phyloP scores from a whole-genome alignment of 202 grass and related monocot species.

The Schoenoplectus triqueter region DNA sequence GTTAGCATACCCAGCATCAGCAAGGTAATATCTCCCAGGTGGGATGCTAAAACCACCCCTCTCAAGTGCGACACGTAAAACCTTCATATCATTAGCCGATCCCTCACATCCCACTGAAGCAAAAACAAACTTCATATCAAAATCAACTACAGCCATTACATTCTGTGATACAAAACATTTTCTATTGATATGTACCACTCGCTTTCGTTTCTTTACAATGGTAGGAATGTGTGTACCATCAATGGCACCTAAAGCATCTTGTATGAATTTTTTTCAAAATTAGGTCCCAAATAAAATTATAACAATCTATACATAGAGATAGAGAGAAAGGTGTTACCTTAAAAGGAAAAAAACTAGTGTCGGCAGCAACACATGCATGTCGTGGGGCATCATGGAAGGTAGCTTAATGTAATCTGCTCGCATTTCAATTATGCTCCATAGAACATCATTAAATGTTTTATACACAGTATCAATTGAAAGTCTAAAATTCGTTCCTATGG shows the following conservation, averaged over 20 bases:
- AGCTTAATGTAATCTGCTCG: not conserved
- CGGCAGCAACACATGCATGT: not conserved
- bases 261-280: not conserved
- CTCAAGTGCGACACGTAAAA: not conserved
- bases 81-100: conserved; percentile 8
- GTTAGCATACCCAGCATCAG: not conserved
- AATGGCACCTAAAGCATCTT: conserved; percentile 15
- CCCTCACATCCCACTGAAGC: not conserved
- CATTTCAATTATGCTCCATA: conserved; percentile 16
- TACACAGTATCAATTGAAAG: not conserved
- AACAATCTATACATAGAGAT: not conserved
- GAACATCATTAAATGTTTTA: conserved; percentile 13
- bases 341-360: not conserved
- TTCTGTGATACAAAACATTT: conserved; percentile 21
- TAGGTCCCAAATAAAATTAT: not conserved
- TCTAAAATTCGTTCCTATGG: not conserved
- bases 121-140: conserved; percentile 18
- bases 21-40: not conserved
- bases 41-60: conserved; percentile 14
- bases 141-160: not conserved
- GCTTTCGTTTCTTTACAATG: conserved; percentile 1
- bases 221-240: not conserved
- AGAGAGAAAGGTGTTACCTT: not conserved
- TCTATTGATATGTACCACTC: not conserved
- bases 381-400: not conserved